Evolutionary conservation across 2,329 filamentous ascomycete genomes (phyloP).

Genomic region (Calonectria hongkongensis): DNA sequence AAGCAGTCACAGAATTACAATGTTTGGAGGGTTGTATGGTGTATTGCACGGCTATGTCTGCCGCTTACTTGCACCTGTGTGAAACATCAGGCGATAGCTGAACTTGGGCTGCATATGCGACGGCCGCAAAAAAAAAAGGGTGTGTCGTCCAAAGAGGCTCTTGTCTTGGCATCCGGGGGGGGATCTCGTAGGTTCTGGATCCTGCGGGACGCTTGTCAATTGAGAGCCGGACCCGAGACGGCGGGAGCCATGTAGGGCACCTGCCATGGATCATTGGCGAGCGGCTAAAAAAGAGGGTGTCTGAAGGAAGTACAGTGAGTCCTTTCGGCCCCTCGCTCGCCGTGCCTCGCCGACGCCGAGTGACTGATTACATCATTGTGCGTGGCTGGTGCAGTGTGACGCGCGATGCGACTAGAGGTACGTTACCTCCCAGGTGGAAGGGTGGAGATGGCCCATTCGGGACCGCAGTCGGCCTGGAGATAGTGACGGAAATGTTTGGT

Average conservation of each 20-base stretch:
- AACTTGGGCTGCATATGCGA: not conserved
- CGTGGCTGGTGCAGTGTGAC: conserved; percentile 2
- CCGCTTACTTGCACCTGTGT: not conserved
- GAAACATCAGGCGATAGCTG: not conserved
- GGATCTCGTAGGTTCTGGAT: conserved; percentile 7
- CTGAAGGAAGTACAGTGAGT: not conserved
- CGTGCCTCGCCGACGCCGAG: conserved; percentile 10
- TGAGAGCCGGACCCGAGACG: not conserved
- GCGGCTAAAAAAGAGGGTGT: not conserved
- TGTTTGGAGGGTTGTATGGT: no score
- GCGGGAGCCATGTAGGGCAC: not conserved
- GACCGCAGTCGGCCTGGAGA: conserved; percentile 19
- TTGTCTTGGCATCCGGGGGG: conserved; percentile 10
- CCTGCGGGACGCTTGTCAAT: not conserved
- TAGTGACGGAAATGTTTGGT: conserved; percentile 7
- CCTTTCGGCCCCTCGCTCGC: conserved; percentile 9
- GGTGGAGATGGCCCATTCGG: not conserved
- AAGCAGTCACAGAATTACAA: no score
- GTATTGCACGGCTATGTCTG: not conserved
- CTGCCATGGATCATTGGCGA: not conserved
- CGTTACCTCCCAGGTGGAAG: not conserved
- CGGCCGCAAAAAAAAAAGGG: not conserved
- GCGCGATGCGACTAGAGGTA: not conserved
- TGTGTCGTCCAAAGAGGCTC: conserved; percentile 12
- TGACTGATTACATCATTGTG: conserved; percentile 23